A percentile compares a stretch with the other conserved stretches of the same genome.
Evolutionary conservation across 805 yeast genomes (phyloP).

Genomic region (Blastobotrys robertii): DNA sequence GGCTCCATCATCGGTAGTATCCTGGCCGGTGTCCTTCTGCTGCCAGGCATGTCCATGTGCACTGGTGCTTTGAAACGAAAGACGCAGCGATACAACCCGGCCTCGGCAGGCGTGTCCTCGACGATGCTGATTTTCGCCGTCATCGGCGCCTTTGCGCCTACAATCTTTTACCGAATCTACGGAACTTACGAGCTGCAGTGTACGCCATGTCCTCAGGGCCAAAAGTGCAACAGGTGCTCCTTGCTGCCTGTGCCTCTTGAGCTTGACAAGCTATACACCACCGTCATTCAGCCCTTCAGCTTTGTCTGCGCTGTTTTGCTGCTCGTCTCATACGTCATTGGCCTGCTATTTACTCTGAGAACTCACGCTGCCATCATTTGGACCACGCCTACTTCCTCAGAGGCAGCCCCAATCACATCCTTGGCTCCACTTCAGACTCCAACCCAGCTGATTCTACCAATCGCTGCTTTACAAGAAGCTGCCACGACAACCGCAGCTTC

Average conservation of each 20-base stretch:
- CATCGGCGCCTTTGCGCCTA: slow-evolving; percentile 86
- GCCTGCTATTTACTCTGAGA: slow-evolving; percentile 83
- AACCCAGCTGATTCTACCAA: not conserved
- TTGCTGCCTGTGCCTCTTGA: slow-evolving; percentile 69
- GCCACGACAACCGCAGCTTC: not conserved
- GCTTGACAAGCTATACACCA: slow-evolving; percentile 53
- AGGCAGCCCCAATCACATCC: slow-evolving; percentile 19
- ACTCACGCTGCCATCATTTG: slow-evolving; percentile 96
- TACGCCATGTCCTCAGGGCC: slow-evolving; percentile 35
- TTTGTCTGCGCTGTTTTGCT: slow-evolving; percentile 69
- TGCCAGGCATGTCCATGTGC: slow-evolving; percentile 96
- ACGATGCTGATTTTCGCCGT: slow-evolving; percentile 90
- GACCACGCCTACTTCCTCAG: slow-evolving; percentile 54
- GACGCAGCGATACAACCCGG: slow-evolving; percentile 91
- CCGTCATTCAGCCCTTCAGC: slow-evolving; percentile 74
- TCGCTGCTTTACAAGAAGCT: not conserved
- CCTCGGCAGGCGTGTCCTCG: slow-evolving; percentile 93
- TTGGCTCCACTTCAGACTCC: not conserved
- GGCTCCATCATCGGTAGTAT: slow-evolving; percentile 94
- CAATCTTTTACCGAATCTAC: slow-evolving; percentile 78
- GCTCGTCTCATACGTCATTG: slow-evolving; percentile 77
- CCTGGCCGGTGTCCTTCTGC: slow-evolving; percentile 77
- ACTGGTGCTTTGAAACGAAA: slow-evolving; percentile 90
- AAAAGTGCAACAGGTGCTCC: slow-evolving; percentile 55
- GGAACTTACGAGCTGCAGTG: slow-evolving; percentile 80